phyloP scores from a whole-genome alignment of 768 basidiomycete species.

The Lactarius hatsudake region DNA sequence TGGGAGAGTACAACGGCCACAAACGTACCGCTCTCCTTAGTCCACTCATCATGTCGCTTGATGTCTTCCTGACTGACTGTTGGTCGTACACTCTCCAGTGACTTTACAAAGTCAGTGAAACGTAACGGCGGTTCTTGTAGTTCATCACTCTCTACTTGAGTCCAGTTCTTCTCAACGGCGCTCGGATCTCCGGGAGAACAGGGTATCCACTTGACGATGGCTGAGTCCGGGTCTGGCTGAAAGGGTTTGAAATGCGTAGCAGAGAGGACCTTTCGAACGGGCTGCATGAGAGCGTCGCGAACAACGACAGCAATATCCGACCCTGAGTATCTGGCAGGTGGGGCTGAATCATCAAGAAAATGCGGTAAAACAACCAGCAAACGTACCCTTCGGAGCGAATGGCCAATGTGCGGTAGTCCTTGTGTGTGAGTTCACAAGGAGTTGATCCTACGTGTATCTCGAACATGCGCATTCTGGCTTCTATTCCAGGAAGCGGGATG shows the following conservation, averaged over 20 bases:
- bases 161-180: conserved; percentile 87
- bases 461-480: conserved; percentile 93
- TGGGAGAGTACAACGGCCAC: not conserved
- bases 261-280: conserved; percentile 91
- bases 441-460: conserved; percentile 94
- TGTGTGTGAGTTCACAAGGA: conserved; percentile 73
- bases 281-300: conserved; percentile 97
- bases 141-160: conserved; percentile 83
- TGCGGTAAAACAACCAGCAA: not conserved
- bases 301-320: conserved; percentile 94
- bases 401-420: conserved; percentile 80
- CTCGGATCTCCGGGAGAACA: conserved; percentile 92
- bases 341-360: not conserved
- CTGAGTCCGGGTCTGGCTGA: conserved; percentile 32
- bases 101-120: conserved; percentile 77
- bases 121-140: conserved; percentile 84
- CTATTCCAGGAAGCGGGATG: conserved; percentile 92
- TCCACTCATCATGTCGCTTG: conserved; percentile 79
- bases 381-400: conserved; percentile 80
- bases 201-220: conserved; percentile 74
- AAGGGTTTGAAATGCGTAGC: conserved; percentile 91
- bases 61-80: conserved; percentile 91
- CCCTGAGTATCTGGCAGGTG: conserved; percentile 68
- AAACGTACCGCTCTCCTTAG: conserved; percentile 69
- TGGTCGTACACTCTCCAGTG: conserved; percentile 73